Evolutionary conservation across 1,284 basidiomycete species (phyloP).

Genomic region (Porogramme epimiltina): DNA sequence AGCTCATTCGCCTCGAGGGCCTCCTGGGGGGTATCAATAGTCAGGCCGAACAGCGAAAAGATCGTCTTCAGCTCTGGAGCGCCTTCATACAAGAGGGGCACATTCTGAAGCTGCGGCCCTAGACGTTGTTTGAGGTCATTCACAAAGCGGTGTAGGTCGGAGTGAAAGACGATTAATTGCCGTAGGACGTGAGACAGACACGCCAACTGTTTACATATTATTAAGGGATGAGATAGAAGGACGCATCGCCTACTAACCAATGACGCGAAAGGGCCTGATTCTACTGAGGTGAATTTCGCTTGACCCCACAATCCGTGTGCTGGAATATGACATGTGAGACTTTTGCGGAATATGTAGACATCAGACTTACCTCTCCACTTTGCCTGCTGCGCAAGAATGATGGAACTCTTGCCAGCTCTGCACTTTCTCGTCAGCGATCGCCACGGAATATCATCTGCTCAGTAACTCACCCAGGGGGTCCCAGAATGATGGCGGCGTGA

Average conservation of each 20-base stretch:
- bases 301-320: slow-evolving; percentile 76
- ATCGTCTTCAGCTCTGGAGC: slow-evolving; percentile 69
- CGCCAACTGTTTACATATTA: slow-evolving; percentile 44
- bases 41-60: slow-evolving; percentile 54
- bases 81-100: slow-evolving; percentile 68
- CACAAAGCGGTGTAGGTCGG: slow-evolving; percentile 69
- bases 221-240: neutral
- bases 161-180: slow-evolving; percentile 71
- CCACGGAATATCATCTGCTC: neutral
- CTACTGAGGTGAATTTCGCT: slow-evolving; percentile 65
- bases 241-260: slow-evolving; percentile 42
- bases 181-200: slow-evolving; percentile 70
- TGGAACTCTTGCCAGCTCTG: slow-evolving; percentile 72
- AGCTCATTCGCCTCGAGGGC: slow-evolving; percentile 57
- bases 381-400: slow-evolving; percentile 67
- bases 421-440: neutral
- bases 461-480: slow-evolving; percentile 58
- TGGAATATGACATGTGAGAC: slow-evolving; percentile 23
- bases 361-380: slow-evolving; percentile 61
- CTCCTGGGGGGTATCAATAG: slow-evolving; percentile 53
- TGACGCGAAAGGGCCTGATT: slow-evolving; percentile 67
- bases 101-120: slow-evolving; percentile 67
- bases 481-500: slow-evolving; percentile 62
- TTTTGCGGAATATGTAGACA: neutral
- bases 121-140: slow-evolving; percentile 54